Percentiles rank a stretch among this genome's conserved stretches.
phyloP scores from a whole-genome alignment of 1,284 basidiomycete genomes.

The Trichosporon faecale region DNA sequence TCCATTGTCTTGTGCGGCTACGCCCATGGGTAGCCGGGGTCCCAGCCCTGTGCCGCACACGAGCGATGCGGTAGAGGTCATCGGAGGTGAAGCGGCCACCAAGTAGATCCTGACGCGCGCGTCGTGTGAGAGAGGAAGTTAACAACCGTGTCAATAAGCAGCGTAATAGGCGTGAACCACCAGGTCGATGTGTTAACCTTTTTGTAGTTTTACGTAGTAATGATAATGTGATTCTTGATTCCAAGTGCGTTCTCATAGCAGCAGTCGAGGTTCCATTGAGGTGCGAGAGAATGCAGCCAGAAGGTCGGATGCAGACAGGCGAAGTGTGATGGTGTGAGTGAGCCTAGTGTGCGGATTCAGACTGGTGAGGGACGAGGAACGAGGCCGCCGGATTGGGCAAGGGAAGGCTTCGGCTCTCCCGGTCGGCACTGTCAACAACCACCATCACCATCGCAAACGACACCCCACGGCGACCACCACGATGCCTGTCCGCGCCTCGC shows the following conservation, averaged over 20 bases:
- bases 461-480: conserved; percentile 17
- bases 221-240: neutral
- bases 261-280: neutral
- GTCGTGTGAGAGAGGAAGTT: no score
- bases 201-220: neutral
- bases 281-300: neutral
- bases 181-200: neutral
- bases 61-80: neutral
- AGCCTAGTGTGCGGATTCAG: conserved; percentile 4
- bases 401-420: neutral
- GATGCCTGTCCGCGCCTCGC: conserved; percentile 12
- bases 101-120: neutral
- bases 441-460: neutral
- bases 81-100: neutral
- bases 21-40: neutral
- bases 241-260: neutral
- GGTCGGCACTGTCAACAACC: neutral
- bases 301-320: neutral
- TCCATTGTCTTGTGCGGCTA: neutral
- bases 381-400: neutral
- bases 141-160: no score
- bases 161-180: neutral
- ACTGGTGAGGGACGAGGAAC: neutral
- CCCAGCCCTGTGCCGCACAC: neutral
- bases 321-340: neutral